phyloP scores from a whole-genome alignment of 345 rosid genomes.

The Erucastrum elatum region DNA sequence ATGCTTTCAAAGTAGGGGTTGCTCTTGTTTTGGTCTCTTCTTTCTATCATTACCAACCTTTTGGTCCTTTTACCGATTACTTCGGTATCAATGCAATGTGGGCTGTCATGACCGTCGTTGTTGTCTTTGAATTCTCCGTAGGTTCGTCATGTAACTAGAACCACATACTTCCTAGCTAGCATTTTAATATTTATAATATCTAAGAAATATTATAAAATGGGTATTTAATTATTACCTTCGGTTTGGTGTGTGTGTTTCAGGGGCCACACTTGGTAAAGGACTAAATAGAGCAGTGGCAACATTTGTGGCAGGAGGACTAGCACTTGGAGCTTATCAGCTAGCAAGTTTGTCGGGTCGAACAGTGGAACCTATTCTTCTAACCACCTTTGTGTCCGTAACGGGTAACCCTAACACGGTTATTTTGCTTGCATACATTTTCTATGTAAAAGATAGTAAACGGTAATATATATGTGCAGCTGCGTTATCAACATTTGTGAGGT shows the following conservation, averaged over 20 bases:
- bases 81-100: slow-evolving; percentile 72
- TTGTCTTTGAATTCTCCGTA: slow-evolving; percentile 70
- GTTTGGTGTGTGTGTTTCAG: slow-evolving; percentile 3
- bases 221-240: neutral
- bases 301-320: slow-evolving; percentile 60
- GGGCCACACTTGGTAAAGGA: slow-evolving; percentile 71
- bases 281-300: slow-evolving; percentile 73
- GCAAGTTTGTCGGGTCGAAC: slow-evolving; percentile 55
- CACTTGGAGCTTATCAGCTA: slow-evolving; percentile 63
- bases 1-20: slow-evolving; percentile 73
- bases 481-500: slow-evolving; percentile 55
- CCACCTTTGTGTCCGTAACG: slow-evolving; percentile 56
- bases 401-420: slow-evolving; percentile 35
- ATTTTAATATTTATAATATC: neutral
- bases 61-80: slow-evolving; percentile 38
- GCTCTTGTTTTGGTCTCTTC: slow-evolving; percentile 68
- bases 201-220: neutral
- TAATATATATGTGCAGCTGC: slow-evolving; percentile 54
- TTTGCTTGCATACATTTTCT: neutral
- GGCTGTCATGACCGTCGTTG: slow-evolving; percentile 81
- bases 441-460: neutral
- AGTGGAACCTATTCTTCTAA: slow-evolving; percentile 58
- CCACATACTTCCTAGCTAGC: neutral
- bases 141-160: slow-evolving; percentile 37
- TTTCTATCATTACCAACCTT: slow-evolving; percentile 39